Conservation (phyloP, 148 eudicot species). For the Talinum fruticosum region DNA sequence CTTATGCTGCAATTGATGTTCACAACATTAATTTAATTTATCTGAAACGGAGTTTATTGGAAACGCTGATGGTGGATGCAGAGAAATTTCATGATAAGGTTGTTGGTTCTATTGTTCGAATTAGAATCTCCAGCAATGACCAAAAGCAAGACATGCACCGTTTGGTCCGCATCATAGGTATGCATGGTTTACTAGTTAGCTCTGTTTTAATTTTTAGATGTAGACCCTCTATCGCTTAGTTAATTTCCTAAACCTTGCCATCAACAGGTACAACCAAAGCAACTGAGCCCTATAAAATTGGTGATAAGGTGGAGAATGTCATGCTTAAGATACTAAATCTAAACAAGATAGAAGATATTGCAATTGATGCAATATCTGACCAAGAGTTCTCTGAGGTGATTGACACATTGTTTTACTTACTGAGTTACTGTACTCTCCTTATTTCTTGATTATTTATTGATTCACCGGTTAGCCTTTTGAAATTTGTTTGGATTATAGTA, state of each 20-base stretch:
- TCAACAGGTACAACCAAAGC: conserved; percentile 67
- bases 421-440: not conserved
- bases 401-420: not conserved
- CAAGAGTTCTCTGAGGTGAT: conserved; percentile 92
- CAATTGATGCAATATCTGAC: conserved; percentile 72
- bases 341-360: conserved; percentile 72
- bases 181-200: conserved; percentile 13
- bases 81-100: conserved; percentile 74
- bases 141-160: conserved; percentile 85
- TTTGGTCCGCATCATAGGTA: conserved; percentile 91
- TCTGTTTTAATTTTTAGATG: not conserved
- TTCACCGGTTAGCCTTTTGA: not conserved
- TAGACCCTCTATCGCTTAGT: not conserved
- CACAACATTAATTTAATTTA: conserved; percentile 84
- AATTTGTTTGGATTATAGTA: not conserved
- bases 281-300: conserved; percentile 57
- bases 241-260: conserved; percentile 8
- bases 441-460: not conserved
- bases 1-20: conserved; percentile 84
- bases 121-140: conserved; percentile 66
- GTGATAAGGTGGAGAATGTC: conserved; percentile 51
- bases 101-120: conserved; percentile 84
- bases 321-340: conserved; percentile 80
- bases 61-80: conserved; percentile 49
- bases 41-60: conserved; percentile 67